These are phyloP conservation scores for Scopulariopsis brevicaulis DNA, from an alignment of 2,329 filamentous ascomycete species.

Conservation along the genomic window DNA sequence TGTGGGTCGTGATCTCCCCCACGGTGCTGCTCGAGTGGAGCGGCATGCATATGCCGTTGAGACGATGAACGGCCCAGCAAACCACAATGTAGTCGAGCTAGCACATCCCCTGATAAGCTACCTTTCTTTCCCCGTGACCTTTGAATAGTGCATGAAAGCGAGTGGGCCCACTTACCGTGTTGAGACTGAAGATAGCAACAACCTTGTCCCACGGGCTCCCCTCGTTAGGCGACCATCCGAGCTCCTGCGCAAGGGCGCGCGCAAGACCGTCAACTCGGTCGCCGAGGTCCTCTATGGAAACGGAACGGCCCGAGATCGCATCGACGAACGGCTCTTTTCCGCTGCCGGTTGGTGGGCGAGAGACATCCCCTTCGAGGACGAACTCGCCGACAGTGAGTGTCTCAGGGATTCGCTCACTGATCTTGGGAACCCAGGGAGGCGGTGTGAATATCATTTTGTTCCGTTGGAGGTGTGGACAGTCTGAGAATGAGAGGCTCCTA, in stretches of 20 bases:
- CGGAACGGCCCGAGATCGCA: background rate
- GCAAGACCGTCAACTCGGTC: conserved; percentile 45
- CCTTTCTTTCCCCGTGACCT: too few species aligned
- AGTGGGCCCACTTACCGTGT: conserved; percentile 45
- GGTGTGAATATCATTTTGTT: background rate
- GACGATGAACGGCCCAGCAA: background rate
- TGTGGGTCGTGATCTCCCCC: background rate
- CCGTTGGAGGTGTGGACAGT: too few species aligned
- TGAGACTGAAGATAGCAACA: conserved; percentile 62
- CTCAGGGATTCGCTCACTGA: background rate
- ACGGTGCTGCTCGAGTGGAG: background rate
- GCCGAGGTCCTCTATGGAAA: background rate
- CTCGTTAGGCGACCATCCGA: conserved; percentile 58
- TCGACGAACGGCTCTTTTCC: background rate
- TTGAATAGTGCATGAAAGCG: too few species aligned
- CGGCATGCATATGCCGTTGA: background rate
- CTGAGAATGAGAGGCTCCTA: too few species aligned
- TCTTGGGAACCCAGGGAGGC: background rate
- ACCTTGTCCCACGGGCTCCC: conserved; percentile 77
- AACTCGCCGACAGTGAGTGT: background rate
- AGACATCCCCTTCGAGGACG: background rate
- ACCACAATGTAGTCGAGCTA: background rate
- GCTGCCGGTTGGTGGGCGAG: background rate
- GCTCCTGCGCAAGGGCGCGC: conserved; percentile 55
- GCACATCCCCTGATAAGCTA: background rate